Base-by-base conservation (phyloP, 1,284 basidiomycete species). In the Leccinum glutinopallens region DNA sequence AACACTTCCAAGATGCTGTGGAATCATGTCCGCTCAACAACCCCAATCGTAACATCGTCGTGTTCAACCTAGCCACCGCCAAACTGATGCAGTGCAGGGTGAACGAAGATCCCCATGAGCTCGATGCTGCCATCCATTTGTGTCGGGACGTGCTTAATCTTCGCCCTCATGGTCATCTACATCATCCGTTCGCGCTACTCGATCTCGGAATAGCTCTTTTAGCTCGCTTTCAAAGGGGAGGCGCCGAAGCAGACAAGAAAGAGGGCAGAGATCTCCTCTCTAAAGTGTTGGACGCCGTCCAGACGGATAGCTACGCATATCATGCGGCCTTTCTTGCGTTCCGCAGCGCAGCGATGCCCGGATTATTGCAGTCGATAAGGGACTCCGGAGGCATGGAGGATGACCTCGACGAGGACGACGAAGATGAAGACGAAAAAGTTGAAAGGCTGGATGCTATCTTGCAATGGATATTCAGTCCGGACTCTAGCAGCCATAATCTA, bases 1-100 rank as follows among this genome's bases (percentile, higher is more conserved):
- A 22, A 35, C n/a, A 33, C 19, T 59, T 59, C 17, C 29, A 59
- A 59, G 12, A 33, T 2, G 58, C 58, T 33, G 8, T 17, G 19
- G 4, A 25, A 15, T 29, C 15, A 3, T 58, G 57, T 29, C 35
- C 22, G 9, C 22, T 10, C 12, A 17, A 41, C 22, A 22, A 39
- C 5, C 5, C 37, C 37, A 41, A 33, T 29, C 37, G 22, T 9
- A 22, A 15, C 32, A 35, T 13, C 15, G 29, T 46, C 43, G 7
- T 49, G 2, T 59, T 35, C 58, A 59, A 49, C 29, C 32, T 59
- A 4, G 58, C 58, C 19, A 33, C n/a, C 13, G 58, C 58, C n/a
- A 59, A 46, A 49, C 8, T 33, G 6, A 35, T 59, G n/a, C 12
- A 35, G 17, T 59, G 25, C 39, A 25, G 5, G n/a, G 17, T 2